Percentiles rank a stretch among this genome's conserved stretches.
Evolutionary conservation across 352 stramenopile genomes (phyloP).

Genomic region (Pythium phragmiticola): DNA sequence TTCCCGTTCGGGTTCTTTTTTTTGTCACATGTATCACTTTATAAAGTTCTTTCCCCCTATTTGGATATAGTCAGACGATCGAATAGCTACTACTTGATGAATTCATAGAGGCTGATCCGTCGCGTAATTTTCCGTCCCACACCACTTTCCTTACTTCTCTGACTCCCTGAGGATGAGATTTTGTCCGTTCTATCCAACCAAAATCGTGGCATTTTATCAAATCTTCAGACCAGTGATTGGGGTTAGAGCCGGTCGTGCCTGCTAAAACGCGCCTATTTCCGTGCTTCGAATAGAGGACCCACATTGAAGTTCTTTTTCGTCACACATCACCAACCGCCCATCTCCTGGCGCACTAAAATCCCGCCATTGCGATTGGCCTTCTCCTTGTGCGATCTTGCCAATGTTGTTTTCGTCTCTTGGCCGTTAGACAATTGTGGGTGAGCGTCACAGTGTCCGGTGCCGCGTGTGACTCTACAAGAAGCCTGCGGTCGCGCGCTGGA

Average conservation of each 20-base stretch:
- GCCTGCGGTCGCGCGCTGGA: conserved; percentile 66
- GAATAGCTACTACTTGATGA: conserved; percentile 1
- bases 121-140: conserved; percentile 4
- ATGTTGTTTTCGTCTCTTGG: background rate
- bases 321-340: conserved; percentile 3
- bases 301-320: conserved; percentile 26
- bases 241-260: background rate
- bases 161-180: conserved; percentile 16
- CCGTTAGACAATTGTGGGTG: background rate
- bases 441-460: background rate
- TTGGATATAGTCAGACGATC: background rate
- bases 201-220: background rate
- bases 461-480: conserved; percentile 50
- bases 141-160: conserved; percentile 24
- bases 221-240: conserved; percentile 15
- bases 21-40: conserved; percentile 11
- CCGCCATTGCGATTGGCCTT: conserved; percentile 1
- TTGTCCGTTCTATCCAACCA: background rate
- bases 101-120: conserved; percentile 2
- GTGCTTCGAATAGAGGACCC: conserved; percentile 18
- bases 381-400: background rate
- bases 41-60: background rate
- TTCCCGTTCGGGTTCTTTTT: conserved; percentile 12
- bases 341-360: background rate
- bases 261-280: background rate